These are phyloP conservation scores for Prunus padus DNA, from an alignment of 306 rosid genomes.

Conservation along the genomic window DNA sequence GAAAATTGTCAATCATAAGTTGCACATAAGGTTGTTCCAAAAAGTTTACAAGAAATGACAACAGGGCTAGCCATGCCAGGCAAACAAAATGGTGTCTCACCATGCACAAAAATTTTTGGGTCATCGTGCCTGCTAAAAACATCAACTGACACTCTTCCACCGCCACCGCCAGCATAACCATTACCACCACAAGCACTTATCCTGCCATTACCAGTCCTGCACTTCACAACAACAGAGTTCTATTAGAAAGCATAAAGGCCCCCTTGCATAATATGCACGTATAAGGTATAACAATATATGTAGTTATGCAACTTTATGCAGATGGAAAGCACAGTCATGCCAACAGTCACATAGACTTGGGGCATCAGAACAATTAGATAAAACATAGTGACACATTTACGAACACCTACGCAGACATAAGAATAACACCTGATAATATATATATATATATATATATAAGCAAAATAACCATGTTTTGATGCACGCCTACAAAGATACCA, in stretches of 20 bases:
- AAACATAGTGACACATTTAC: background rate
- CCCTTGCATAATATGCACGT: background rate
- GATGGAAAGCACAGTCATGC: background rate
- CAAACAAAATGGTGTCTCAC: constrained; percentile 35
- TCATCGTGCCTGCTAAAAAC: constrained; percentile 63
- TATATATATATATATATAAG: background rate
- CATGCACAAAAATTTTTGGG: constrained; percentile 53
- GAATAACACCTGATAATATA: background rate
- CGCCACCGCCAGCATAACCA: constrained; percentile 66
- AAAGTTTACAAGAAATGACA: background rate
- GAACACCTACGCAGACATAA: background rate
- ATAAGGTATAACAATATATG: background rate
- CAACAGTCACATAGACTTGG: background rate
- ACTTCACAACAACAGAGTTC: constrained; percentile 25
- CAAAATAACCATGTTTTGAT: background rate
- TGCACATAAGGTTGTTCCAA: background rate
- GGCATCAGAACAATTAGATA: background rate
- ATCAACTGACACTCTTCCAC: constrained; percentile 64
- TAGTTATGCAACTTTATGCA: background rate
- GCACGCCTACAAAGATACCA: background rate
- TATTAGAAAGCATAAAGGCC: constrained; percentile 3
- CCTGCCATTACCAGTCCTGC: constrained; percentile 62
- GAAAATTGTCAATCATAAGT: background rate
- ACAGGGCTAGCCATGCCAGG: background rate
- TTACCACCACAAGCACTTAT: constrained; percentile 65